A percentile compares a stretch with the other conserved stretches of the same genome.
phyloP scores from a whole-genome alignment of 768 basidiomycete species.

The Tricholoma sp. region DNA sequence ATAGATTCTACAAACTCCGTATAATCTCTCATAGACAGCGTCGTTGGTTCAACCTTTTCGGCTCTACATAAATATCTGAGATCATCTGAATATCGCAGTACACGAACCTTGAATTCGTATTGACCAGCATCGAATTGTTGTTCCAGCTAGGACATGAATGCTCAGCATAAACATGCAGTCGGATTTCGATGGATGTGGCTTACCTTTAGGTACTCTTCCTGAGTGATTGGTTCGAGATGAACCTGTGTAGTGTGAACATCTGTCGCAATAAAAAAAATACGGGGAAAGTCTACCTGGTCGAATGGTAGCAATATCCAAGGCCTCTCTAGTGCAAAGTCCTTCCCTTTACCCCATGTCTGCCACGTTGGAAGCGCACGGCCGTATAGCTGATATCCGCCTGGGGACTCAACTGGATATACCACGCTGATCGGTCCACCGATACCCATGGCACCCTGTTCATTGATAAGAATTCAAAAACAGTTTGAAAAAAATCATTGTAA shows the following conservation, averaged over 20 bases:
- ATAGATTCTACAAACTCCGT: slow-evolving; percentile 31
- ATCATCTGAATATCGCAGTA: neutral
- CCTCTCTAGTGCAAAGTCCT: slow-evolving; percentile 35
- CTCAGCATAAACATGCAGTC: neutral
- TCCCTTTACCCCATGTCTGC: slow-evolving; percentile 57
- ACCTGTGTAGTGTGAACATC: slow-evolving; percentile 28
- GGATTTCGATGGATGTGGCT: neutral
- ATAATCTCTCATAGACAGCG: slow-evolving; percentile 52
- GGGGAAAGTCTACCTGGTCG: slow-evolving; percentile 43
- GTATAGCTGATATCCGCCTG: slow-evolving; percentile 58
- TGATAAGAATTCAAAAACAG: neutral
- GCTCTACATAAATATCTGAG: neutral
- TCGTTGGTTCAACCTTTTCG: slow-evolving; percentile 40
- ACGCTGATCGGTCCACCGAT: slow-evolving; percentile 64
- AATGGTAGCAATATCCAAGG: slow-evolving; percentile 64
- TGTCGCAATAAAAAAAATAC: neutral
- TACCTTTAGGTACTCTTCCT: slow-evolving; percentile 46
- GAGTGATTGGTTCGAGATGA: slow-evolving; percentile 43
- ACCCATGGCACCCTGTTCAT: slow-evolving; percentile 57
- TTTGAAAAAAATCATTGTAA: neutral
- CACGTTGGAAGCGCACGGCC: slow-evolving; percentile 62
- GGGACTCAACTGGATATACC: slow-evolving; percentile 60
- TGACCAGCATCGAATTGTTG: slow-evolving; percentile 47
- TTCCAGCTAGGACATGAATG: slow-evolving; percentile 35
- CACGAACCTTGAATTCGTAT: slow-evolving; percentile 40